These are phyloP conservation scores for Grifola frondosa DNA, from an alignment of 1,284 basidiomycete species.

Conservation along the genomic window DNA sequence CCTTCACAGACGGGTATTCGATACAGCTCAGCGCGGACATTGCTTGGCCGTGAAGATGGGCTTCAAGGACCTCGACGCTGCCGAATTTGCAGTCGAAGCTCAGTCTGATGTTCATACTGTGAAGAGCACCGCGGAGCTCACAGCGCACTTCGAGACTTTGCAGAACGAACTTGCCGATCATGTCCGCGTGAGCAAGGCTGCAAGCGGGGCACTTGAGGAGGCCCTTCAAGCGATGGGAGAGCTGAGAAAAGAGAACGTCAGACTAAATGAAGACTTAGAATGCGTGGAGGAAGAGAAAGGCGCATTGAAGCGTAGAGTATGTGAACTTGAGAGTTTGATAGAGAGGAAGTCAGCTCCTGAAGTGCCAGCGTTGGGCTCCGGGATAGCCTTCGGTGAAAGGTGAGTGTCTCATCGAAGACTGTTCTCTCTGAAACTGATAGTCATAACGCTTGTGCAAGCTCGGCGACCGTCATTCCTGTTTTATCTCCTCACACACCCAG, in stretches of 20 bases:
- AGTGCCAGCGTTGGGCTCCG: no score
- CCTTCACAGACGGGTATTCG: conserved; percentile 21
- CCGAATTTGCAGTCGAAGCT: conserved; percentile 18
- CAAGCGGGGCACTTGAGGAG: conserved; percentile 15
- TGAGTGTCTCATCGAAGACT: no score
- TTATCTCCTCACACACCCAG: no score
- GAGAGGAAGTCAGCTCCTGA: no score
- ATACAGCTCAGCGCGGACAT: conserved; percentile 21
- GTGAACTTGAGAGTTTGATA: neutral
- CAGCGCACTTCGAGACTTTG: conserved; percentile 15
- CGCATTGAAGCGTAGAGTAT: neutral
- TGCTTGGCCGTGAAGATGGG: conserved; percentile 23
- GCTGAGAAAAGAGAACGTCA: conserved; percentile 17
- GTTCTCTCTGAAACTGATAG: no score
- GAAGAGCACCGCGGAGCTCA: conserved; percentile 18
- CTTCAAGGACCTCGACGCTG: conserved; percentile 22
- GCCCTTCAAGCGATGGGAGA: conserved; percentile 12
- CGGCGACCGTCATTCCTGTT: no score
- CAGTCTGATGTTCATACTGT: conserved; percentile 7
- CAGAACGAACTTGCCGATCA: conserved; percentile 20
- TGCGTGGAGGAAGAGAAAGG: neutral
- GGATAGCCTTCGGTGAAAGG: no score
- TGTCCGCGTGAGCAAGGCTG: conserved; percentile 15
- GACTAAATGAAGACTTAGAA: conserved; percentile 8
- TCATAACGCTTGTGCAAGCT: no score